These are phyloP conservation scores for Beta macrorhiza DNA, from an alignment of 179 eudicot species.

Conservation along the genomic window DNA sequence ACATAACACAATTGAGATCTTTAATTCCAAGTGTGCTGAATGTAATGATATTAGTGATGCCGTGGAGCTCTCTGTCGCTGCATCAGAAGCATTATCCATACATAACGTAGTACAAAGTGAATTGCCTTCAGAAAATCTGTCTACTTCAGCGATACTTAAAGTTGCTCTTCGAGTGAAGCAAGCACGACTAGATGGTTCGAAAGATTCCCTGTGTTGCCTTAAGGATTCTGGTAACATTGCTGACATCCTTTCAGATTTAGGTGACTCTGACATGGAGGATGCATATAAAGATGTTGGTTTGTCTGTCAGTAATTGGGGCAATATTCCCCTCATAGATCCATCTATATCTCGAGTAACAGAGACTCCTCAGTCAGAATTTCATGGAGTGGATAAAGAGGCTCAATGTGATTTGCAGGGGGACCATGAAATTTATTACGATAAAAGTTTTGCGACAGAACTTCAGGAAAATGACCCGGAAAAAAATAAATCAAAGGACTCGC, in stretches of 20 bases:
- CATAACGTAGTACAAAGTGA: conserved; percentile 47
- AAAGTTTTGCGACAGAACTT: conserved; percentile 23
- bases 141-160: conserved; percentile 65
- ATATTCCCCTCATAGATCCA: conserved; percentile 30
- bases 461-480: conserved; percentile 12
- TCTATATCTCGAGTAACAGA: conserved; percentile 59
- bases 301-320: conserved; percentile 27
- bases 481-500: conserved; percentile 23
- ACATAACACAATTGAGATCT: conserved; percentile 27
- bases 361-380: conserved; percentile 46
- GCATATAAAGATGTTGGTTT: conserved; percentile 81
- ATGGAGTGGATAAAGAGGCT: conserved; percentile 32
- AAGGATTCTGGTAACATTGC: conserved; percentile 31
- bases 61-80: conserved; percentile 80
- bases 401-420: conserved; percentile 29
- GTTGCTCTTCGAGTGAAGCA: conserved; percentile 75
- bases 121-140: conserved; percentile 30
- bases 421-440: conserved; percentile 24
- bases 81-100: conserved; percentile 84
- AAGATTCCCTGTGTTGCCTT: conserved; percentile 25
- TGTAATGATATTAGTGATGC: conserved; percentile 48
- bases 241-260: conserved; percentile 56
- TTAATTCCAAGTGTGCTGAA: conserved; percentile 24
- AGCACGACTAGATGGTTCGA: conserved; percentile 51
- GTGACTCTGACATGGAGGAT: conserved; percentile 62